phyloP scores from a whole-genome alignment of 2,329 filamentous ascomycete genomes.

The Colletotrichum tofieldiae region DNA sequence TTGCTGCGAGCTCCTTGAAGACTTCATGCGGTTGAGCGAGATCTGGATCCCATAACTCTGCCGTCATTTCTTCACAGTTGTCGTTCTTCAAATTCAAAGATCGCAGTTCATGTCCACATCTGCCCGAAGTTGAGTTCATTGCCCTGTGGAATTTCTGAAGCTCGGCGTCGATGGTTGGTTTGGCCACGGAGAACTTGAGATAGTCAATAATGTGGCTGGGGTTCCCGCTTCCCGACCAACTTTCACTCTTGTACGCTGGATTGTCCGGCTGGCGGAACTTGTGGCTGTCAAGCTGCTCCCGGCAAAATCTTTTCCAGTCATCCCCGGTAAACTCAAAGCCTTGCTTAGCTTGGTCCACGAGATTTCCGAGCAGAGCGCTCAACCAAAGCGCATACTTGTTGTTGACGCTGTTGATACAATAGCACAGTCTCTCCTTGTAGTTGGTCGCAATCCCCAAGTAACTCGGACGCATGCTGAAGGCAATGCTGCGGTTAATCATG shows the following conservation, averaged over 20 bases:
- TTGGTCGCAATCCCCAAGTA: slow-evolving; percentile 76
- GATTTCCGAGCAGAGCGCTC: slow-evolving; percentile 65
- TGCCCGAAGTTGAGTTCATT: slow-evolving; percentile 13
- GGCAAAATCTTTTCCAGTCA: slow-evolving; percentile 59
- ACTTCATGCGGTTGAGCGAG: slow-evolving; percentile 52
- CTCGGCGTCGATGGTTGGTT: slow-evolving; percentile 57
- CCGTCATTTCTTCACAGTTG: slow-evolving; percentile 8
- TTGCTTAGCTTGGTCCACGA: slow-evolving; percentile 74
- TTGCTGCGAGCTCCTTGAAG: slow-evolving; percentile 51
- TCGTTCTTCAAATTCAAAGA: background rate
- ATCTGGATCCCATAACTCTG: slow-evolving; percentile 55
- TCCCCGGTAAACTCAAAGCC: slow-evolving; percentile 63
- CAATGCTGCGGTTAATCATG: slow-evolving; percentile 69
- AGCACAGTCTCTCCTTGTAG: slow-evolving; percentile 75
- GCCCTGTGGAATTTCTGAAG: slow-evolving; percentile 52
- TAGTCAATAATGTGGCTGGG: slow-evolving; percentile 73
- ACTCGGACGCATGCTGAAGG: slow-evolving; percentile 70
- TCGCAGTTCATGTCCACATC: background rate
- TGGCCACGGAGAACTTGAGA: slow-evolving; percentile 70
- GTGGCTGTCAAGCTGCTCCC: slow-evolving; percentile 45
- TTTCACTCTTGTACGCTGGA: slow-evolving; percentile 62
- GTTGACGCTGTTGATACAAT: slow-evolving; percentile 68
- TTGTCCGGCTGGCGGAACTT: slow-evolving; percentile 47
- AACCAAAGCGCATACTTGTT: slow-evolving; percentile 62
- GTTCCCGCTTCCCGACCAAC: slow-evolving; percentile 47